Base-by-base conservation (phyloP, 495 filamentous ascomycete species). In the Annulohypoxylon bovei region DNA sequence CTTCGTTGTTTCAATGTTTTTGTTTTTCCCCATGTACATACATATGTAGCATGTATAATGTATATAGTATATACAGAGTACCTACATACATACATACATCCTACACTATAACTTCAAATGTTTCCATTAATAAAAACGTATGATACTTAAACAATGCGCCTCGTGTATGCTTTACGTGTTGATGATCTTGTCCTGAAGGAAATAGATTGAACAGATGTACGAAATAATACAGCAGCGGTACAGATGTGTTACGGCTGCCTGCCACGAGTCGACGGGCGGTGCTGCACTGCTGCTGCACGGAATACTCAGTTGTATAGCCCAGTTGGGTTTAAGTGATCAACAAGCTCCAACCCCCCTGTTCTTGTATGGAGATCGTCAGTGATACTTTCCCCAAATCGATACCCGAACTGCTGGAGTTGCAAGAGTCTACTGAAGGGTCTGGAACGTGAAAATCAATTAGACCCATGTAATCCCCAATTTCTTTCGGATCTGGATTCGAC, bases 401-500 rank as follows among this genome's bases (percentile, higher is more conserved):
- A 72, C 59, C 70, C 65, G 70, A 61, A 68, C 70, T 60, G 65
- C 65, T 68, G 65, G 70, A 72, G 70, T 68, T 39, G 46, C 32
- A 58, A 47, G 39, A 59, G 68, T 59, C 57, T 53, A 58, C 20
- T 57, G 39, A 56, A 62, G 58, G 68, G 68, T 71, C 68, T 71
- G 68, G 68, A 71, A 71, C 68, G 68, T 63, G 58, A 47, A 55
- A 64, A 63, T 71, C 68, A 71, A 50, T 62, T 71, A 67, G 63
- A 71, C 68, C 68, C 68, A 63, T 67, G 68, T 44, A 66, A 71
- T 59, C 63, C 63, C 68, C 68, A 71, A 71, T 71, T 67, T 71
- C 68, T 62, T 54, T 67, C 64, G 58, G 68, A 67, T 62, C 58
- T 71, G 63, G 63, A 60, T 59, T 71, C 63, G 50, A 71, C 68